Base-by-base conservation (phyloP, 2,329 filamentous ascomycete species). In the Fusarium annulatum region DNA sequence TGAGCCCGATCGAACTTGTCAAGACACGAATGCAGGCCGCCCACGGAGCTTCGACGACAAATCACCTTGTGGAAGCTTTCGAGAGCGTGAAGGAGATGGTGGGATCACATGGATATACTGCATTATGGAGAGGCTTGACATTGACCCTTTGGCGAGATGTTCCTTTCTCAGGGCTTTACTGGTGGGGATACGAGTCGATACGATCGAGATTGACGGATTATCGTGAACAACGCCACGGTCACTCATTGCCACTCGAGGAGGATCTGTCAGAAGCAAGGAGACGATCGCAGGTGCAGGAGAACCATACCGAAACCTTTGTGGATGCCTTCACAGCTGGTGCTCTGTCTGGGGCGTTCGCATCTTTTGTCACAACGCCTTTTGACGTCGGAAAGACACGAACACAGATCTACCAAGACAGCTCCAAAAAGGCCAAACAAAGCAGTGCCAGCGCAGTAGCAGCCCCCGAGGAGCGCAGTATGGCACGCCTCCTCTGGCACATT, bases 381-480 rank as follows among this genome's bases (percentile, higher is more conserved):
- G 96, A 99, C 78, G 96, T 99, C 0, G 96, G 96, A 76, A 99
- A 99, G 86, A 99, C 96, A 9, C 88, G 96, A 26, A 95, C 95
- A 66, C 96, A 99, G 81, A 92, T 98, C 1, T 92, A 92, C 77
- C 88, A 89, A 53, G 91, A 96, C 70, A 72, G 73, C 8, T 79
- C 80, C 9, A 67, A 64, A 9, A 42, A 52, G 33, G 62, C n/a
- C 14, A 49, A 55, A 0, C 64, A 77, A 62, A 46, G 76, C 67
- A 46, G 76, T 66, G 14, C 74, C 80, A 9, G 80, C 81, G 4
- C 73, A 82, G 80, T 79, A 5, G 80, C 81, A 7, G 85, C 86
- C 1, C 94, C 95, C 0, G 95, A 97, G 80, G 90, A 94, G 76
- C 85, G 90, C 72, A 89, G 90, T 15, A 97, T 98, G 90, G 89